A percentile compares a stretch with the other conserved stretches of the same genome.
These are phyloP conservation scores for Dictyostelium purpureum DNA, from an alignment of 78 protist species.

Conservation along the genomic window DNA sequence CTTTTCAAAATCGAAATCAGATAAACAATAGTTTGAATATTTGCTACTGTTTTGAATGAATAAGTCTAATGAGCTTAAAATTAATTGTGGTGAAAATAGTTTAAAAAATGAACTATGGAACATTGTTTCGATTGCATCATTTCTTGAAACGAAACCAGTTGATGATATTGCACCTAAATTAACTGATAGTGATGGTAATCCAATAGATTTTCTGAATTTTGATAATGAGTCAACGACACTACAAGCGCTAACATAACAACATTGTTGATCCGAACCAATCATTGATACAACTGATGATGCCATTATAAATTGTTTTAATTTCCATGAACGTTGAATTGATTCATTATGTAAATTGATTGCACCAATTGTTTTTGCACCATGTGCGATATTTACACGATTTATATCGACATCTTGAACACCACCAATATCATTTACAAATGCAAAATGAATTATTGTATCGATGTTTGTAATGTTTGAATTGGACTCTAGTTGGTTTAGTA, in stretches of 20 bases:
- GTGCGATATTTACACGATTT: neutral
- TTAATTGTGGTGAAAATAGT: neutral
- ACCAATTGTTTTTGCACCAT: conserved; percentile 79
- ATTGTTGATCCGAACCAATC: conserved; percentile 60
- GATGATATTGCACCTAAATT: conserved; percentile 66
- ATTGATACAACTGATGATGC: conserved; percentile 54
- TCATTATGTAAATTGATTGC: conserved; percentile 74
- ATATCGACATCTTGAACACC: neutral
- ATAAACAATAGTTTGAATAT: neutral
- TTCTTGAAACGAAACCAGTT: conserved; percentile 43
- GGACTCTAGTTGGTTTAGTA: neutral
- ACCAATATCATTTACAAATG: conserved; percentile 3
- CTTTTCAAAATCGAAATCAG: neutral
- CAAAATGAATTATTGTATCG: conserved; percentile 49
- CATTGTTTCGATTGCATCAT: conserved; percentile 25
- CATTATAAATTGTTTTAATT: conserved; percentile 44
- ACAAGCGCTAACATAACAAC: conserved; percentile 81
- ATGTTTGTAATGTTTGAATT: neutral
- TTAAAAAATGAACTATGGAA: too few species aligned
- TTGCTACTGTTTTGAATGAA: neutral
- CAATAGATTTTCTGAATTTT: conserved; percentile 42
- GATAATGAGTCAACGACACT: conserved; percentile 70
- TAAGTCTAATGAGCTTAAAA: neutral
- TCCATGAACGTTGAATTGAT: neutral
- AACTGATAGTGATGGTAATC: conserved; percentile 34